Evolutionary conservation across 2,329 filamentous ascomycete species (phyloP), one percentile per base, ranked within the genome.

Genomic region (Colletotrichum kahawae): DNA sequence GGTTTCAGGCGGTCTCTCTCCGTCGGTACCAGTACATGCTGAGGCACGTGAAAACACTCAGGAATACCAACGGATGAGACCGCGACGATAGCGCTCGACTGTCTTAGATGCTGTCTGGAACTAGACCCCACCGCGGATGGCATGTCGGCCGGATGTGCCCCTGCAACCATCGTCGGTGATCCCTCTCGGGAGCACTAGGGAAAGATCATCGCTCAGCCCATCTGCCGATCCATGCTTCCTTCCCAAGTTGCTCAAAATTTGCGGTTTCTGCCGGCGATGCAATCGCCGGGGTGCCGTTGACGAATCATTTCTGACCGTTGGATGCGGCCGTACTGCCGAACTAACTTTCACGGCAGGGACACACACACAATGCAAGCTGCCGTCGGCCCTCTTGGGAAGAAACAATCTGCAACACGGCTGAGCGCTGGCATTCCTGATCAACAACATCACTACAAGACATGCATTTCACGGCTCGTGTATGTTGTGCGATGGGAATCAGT

Each of bases 61-160:
- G 29, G 48, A 43, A 38, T 24, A 24, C 27, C 43, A 18, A 63
- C 14, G 21, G 24, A 12, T 18, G 12, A 38, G n/a, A 48, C 36
- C 21, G 27, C 29, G 18, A 27, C 12, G 60, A 71, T 56, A n/a
- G 33, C 21, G 31, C 38, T 21, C 31, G 7, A 36, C 68, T 72
- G 69, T 75, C 72, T 72, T 67, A 67, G 72, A 71, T 67, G 4
- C 8, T 72, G 69, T 75, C 69, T 72, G 14, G 33, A 43, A 67
- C 34, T 21, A n/a, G 57, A 29, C 57, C 27, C 24, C 69, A 67
- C 18, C 69, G 57, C 34, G 21, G n/a, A 16, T 9, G 57, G 21
- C 34, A 57, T 13, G 16, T 51, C 69, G 56, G 72, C 56, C 33
- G 63, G 27, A 36, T 36, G 43, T 56, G 24, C 36, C 16, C 56